Evolutionary conservation across 1,139 yeast species (phyloP), one percentile per base, ranked within the genome.

Genomic region (Suhomyces chickasaworum): DNA sequence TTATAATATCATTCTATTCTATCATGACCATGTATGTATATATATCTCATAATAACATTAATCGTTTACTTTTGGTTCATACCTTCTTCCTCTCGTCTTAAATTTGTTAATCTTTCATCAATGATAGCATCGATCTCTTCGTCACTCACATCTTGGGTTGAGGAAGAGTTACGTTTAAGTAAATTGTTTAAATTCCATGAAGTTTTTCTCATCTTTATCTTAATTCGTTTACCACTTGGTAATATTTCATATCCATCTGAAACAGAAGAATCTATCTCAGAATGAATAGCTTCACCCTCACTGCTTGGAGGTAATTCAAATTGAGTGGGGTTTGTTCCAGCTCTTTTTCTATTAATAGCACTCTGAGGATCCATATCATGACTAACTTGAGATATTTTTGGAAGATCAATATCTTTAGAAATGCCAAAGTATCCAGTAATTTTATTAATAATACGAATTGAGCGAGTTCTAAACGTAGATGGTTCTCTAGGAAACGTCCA

Each of bases 171-270:
- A 15, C 49, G 30, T 8, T 45, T 48, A 30, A 50, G 39, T 49
- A 22, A 55, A 50, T 48, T 62, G 48, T 49, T 60, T 45, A 54
- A 45, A 52, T 50, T 44, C 56, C 55, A 52, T 13, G 59, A 64
- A 45, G 69, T 49, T 60, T 49, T 52, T 21, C 50, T 53, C 38
- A 62, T 53, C 47, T 75, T 72, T 39, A 75, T 67, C 55, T 73
- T 78, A 37, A 79, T 77, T 43, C 77, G 63, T 55, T 83, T 83
- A 15, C 93, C 93, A 64, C 89, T 84, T 1, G 93, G 93, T 44
- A 86, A 66, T 27, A 81, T 66, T 55, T 86, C 91, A 44, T 71
- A 77, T 55, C 63, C 51, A 20, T 57, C 56, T 18, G 52, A 7
- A 3, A 10, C 54, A 7, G 39, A 31, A 7, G 34, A 27, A 37